A percentile compares a stretch with the other conserved stretches of the same genome.
phyloP scores from a whole-genome alignment of 2,329 filamentous ascomycete genomes.

The Ophiostoma australiae region DNA sequence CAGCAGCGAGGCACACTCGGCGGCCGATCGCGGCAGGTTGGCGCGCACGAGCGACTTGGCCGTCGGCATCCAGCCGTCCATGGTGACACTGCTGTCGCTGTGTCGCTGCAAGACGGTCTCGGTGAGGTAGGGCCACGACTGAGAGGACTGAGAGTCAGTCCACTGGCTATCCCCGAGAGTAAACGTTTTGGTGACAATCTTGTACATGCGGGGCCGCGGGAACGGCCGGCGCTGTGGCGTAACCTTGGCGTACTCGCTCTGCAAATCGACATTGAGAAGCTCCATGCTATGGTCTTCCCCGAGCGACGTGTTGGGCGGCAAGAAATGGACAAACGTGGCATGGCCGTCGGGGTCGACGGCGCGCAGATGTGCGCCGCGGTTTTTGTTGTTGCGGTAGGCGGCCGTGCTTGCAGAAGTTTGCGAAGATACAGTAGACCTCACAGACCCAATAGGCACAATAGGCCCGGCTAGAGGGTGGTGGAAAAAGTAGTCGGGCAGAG shows the following conservation, averaged over 20 bases:
- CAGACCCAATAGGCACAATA: not conserved
- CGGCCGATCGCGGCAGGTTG: conserved; percentile 31
- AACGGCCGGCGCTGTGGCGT: not conserved
- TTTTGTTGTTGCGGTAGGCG: not conserved
- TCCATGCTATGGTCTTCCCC: conserved; percentile 16
- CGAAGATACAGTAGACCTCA: not conserved
- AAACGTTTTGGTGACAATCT: conserved; percentile 13
- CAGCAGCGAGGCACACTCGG: conserved; percentile 23
- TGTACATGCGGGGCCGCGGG: conserved; percentile 16
- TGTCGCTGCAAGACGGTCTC: conserved; percentile 37
- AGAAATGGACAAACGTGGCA: conserved; percentile 19
- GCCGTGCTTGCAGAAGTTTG: not conserved
- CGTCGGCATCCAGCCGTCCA: conserved; percentile 44
- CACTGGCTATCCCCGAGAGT: conserved; percentile 8
- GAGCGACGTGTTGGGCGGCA: conserved; percentile 26
- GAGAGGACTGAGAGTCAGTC: not conserved
- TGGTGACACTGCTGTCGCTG: conserved; percentile 38
- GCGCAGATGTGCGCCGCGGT: not conserved
- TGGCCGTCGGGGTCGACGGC: not conserved
- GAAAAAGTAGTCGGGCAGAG: conserved; percentile 26
- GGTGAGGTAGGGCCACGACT: conserved; percentile 30
- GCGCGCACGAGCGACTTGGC: conserved; percentile 36
- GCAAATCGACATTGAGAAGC: not conserved
- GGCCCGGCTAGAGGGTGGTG: not conserved
- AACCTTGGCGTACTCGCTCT: not conserved